Evolutionary conservation across 2,329 filamentous ascomycete species (phyloP).

Genomic region (Neofusicoccum cordaticola): DNA sequence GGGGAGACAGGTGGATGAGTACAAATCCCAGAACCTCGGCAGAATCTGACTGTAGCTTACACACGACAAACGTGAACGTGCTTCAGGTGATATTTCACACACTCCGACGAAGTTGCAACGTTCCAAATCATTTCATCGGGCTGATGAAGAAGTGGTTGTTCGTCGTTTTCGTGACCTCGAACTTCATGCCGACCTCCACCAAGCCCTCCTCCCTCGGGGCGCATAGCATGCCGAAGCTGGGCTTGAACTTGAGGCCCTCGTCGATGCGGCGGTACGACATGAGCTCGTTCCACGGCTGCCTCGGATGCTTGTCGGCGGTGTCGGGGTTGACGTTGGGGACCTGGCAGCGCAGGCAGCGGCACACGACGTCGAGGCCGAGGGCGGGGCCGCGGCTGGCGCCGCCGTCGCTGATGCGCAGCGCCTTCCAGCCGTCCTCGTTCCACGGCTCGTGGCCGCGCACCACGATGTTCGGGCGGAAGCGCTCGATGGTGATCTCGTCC

Average conservation of each 20-base stretch:
- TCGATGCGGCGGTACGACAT: slow-evolving; percentile 61
- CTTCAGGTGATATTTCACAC: too few relatives aligned
- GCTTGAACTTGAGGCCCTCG: slow-evolving; percentile 60
- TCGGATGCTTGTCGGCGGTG: slow-evolving; percentile 57
- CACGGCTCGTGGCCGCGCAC: slow-evolving; percentile 56
- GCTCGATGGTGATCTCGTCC: slow-evolving; percentile 56
- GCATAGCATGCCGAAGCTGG: slow-evolving; percentile 66
- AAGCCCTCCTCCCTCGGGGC: slow-evolving; percentile 57
- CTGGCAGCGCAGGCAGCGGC: slow-evolving; percentile 59
- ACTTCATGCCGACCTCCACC: slow-evolving; percentile 56
- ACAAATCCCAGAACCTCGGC: too few relatives aligned
- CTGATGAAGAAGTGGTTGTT: slow-evolving; percentile 50
- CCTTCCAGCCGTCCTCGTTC: slow-evolving; percentile 64
- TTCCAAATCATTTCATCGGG: slow-evolving; percentile 33
- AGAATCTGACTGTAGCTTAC: too few relatives aligned
- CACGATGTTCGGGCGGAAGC: slow-evolving; percentile 64
- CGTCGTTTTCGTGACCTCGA: slow-evolving; percentile 59
- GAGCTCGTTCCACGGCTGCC: slow-evolving; percentile 61
- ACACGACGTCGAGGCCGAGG: slow-evolving; percentile 56
- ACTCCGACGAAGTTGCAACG: too few relatives aligned
- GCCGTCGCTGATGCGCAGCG: slow-evolving; percentile 46
- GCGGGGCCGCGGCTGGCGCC: slow-evolving; percentile 20
- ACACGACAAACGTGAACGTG: too few relatives aligned
- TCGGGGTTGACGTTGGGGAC: slow-evolving; percentile 64
- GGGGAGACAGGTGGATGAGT: too few relatives aligned